Evolutionary conservation across 495 filamentous ascomycete species (phyloP), one percentile per base, ranked within the genome.

Genomic region (Trichoderma reesei): DNA sequence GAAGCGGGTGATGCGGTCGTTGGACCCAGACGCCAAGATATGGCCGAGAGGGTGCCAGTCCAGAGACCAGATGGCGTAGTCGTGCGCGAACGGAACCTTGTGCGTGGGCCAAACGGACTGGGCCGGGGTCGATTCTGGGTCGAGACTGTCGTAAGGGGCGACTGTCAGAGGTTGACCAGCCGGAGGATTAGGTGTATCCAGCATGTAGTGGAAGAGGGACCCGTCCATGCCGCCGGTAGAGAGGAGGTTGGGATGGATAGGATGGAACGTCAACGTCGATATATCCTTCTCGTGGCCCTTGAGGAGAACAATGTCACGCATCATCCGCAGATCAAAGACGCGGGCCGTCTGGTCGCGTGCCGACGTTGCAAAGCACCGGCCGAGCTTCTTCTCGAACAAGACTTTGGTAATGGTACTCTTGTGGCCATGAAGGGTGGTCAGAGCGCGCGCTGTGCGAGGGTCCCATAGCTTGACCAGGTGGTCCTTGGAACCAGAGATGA

Each of bases 391-490:
- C 67, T 96, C 92, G 69, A 98, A 98, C 33, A 86, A 73, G 1
- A 91, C 92, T 70, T 90, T 90, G 2, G 91, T 91, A 60, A 98
- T 90, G 14, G 90, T 93, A 69, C 96, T 97, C 71, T 98, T 98
- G 75, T 98, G 94, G n/a, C 90, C 92, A 73, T 96, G 92, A 11
- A 98, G 84, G 0, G 93, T 98, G 1, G 92, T 97, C 68, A 98
- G 77, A 68, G 91, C 96, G 18, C 90, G 84, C 10, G 90, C 86
- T 9, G 88, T 96, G 60, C 94, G 83, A 26, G 94, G 94, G 72
- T 98, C 94, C 94, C 94, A 98, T 61, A 98, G 85, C 71, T 98
- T 98, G 68, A 98, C 91, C 48, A 92, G 79, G 75, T 97, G 93
- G 69, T 98, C 94, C 74, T 98, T 98, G 7, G 93, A 97, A 33